Percentiles rank a stretch among this genome's conserved stretches.
Conservation (phyloP, 768 basidiomycete species). For the Lentinula boryana region DNA sequence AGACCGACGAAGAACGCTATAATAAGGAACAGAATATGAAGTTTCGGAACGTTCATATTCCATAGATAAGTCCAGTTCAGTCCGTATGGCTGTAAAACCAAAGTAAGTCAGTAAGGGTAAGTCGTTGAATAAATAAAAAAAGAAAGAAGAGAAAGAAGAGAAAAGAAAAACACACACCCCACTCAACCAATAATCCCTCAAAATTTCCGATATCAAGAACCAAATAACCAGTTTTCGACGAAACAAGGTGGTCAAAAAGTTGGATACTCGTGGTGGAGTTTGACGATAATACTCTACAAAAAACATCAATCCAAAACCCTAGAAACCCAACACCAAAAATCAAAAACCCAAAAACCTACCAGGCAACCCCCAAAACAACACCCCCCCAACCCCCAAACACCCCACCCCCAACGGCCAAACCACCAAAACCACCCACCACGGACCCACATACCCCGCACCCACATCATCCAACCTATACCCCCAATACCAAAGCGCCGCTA, state of each 20-base stretch:
- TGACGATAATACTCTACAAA: slow-evolving; percentile 78
- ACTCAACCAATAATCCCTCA: slow-evolving; percentile 91
- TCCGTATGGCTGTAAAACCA: slow-evolving; percentile 70
- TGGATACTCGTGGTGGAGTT: slow-evolving; percentile 95
- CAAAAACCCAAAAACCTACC: slow-evolving; percentile 29
- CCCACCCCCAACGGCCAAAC: slow-evolving; percentile 56
- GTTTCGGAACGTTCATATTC: slow-evolving; percentile 76
- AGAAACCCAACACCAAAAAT: too few relatives aligned
- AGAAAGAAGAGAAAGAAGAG: too few relatives aligned
- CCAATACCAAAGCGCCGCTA: slow-evolving; percentile 89
- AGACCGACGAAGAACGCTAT: slow-evolving; percentile 81
- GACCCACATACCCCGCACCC: slow-evolving; percentile 46
- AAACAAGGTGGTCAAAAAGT: slow-evolving; percentile 86
- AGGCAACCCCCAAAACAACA: slow-evolving; percentile 76
- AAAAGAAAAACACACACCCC: slow-evolving; percentile 60
- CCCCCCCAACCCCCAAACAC: slow-evolving; percentile 48
- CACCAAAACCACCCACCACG: slow-evolving; percentile 59
- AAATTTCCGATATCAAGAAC: slow-evolving; percentile 89
- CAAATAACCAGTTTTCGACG: slow-evolving; percentile 88
- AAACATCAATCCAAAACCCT: background rate
- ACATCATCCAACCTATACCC: slow-evolving; percentile 69
- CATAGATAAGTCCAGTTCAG: slow-evolving; percentile 95
- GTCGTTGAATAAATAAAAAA: background rate
- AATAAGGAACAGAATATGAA: slow-evolving; percentile 80
- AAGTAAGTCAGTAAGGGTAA: slow-evolving; percentile 13